phyloP scores from a whole-genome alignment of 2,329 filamentous ascomycete genomes.

The Pleoardoris graminearum region DNA sequence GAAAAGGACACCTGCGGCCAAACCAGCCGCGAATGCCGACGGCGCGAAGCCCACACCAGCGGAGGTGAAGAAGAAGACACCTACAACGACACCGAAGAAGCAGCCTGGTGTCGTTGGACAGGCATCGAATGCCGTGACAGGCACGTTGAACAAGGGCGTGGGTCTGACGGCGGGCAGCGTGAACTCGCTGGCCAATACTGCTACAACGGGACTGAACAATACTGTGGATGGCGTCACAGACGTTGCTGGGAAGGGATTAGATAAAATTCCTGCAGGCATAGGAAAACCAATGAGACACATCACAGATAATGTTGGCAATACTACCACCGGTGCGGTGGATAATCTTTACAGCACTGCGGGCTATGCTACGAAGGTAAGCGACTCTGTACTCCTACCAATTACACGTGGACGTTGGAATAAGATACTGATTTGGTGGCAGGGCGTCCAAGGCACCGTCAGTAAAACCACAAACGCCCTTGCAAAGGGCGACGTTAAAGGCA shows the following conservation, averaged over 20 bases:
- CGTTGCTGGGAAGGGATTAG: conserved; percentile 43
- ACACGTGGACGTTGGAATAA: too few species aligned
- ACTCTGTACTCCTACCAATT: not conserved
- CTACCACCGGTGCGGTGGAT: conserved; percentile 44
- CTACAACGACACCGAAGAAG: conserved; percentile 34
- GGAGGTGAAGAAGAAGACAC: conserved; percentile 25
- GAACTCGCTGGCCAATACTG: conserved; percentile 44
- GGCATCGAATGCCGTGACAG: conserved; percentile 39
- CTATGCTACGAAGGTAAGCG: conserved; percentile 39
- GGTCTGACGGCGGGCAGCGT: conserved; percentile 39
- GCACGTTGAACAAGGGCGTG: conserved; percentile 43
- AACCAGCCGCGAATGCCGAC: conserved; percentile 17
- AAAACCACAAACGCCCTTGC: conserved; percentile 51
- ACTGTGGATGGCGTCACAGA: conserved; percentile 46
- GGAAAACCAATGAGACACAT: conserved; percentile 47
- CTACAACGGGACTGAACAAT: conserved; percentile 41
- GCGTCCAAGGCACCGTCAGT: conserved; percentile 48
- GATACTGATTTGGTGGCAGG: conserved; percentile 11
- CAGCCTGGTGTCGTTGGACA: conserved; percentile 42
- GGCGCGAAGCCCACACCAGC: conserved; percentile 33
- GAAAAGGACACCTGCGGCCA: conserved; percentile 26
- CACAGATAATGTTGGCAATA: conserved; percentile 49
- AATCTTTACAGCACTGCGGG: conserved; percentile 48
- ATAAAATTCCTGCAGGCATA: conserved; percentile 39
- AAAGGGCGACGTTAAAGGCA: conserved; percentile 47